Evolutionary conservation across 2,329 filamentous ascomycete genomes (phyloP).

Genomic region (Ceratocystiopsis brevicomis): DNA sequence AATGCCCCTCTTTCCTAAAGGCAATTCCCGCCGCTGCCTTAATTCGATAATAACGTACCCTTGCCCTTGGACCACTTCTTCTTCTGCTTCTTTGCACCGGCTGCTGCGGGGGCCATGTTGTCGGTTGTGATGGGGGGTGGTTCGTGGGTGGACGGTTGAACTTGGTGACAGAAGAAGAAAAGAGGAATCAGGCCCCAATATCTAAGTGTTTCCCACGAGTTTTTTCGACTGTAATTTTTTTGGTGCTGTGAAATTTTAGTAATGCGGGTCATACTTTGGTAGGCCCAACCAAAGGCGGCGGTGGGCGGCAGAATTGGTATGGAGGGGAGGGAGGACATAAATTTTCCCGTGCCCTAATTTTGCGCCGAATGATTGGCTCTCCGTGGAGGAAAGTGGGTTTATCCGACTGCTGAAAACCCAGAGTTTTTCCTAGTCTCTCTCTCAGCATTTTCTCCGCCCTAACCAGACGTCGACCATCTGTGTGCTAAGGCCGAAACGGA

Average conservation of each 20-base stretch:
- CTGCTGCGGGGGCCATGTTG: constrained; percentile 28
- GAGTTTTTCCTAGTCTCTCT: too few species aligned
- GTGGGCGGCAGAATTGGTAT: background rate
- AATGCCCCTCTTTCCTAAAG: too few species aligned
- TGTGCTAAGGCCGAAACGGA: background rate
- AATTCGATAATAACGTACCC: constrained; percentile 41
- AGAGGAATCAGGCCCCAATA: background rate
- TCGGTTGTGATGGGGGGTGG: constrained; percentile 16
- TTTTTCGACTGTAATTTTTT: constrained; percentile 8
- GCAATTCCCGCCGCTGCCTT: background rate
- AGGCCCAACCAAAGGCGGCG: background rate
- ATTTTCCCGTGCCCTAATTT: constrained; percentile 7
- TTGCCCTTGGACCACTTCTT: constrained; percentile 51
- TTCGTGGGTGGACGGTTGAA: constrained; percentile 14
- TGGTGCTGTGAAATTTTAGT: constrained; percentile 3
- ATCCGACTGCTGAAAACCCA: constrained; percentile 1
- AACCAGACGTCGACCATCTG: constrained; percentile 1
- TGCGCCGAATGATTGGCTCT: constrained; percentile 1
- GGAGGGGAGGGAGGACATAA: constrained; percentile 4
- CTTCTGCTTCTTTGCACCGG: constrained; percentile 64
- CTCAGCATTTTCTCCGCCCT: constrained; percentile 1
- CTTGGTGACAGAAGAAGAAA: constrained; percentile 5
- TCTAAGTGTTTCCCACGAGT: background rate
- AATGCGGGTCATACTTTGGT: too few species aligned
- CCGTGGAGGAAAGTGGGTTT: background rate